Evolutionary conservation across 2,329 filamentous ascomycete genomes (phyloP).

Genomic region (Ploettnerulaceae sp.): DNA sequence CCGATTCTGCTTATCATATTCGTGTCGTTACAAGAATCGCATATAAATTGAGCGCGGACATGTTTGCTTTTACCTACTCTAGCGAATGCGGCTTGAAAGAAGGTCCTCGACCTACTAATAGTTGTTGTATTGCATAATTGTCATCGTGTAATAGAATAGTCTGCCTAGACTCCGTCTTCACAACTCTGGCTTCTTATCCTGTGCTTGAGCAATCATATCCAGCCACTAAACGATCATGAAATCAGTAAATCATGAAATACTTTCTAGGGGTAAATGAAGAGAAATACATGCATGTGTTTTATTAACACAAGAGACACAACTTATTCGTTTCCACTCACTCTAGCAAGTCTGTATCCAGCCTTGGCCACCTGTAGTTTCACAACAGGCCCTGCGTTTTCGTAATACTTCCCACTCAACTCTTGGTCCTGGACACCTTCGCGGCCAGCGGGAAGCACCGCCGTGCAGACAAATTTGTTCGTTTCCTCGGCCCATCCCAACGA

Average conservation of each 20-base stretch:
- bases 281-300: too few relatives aligned
- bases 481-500: slow-evolving; percentile 60
- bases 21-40: too few relatives aligned
- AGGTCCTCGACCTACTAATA: too few relatives aligned
- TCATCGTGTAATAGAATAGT: background rate
- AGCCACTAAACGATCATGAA: too few relatives aligned
- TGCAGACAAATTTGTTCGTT: slow-evolving; percentile 58
- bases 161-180: background rate
- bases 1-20: too few relatives aligned
- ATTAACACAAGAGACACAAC: too few relatives aligned
- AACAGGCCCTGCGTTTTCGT: slow-evolving; percentile 56
- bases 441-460: slow-evolving; percentile 57
- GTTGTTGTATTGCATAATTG: background rate
- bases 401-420: slow-evolving; percentile 61
- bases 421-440: slow-evolving; percentile 51
- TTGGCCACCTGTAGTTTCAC: slow-evolving; percentile 63
- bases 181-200: slow-evolving; percentile 22
- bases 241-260: too few relatives aligned
- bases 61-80: too few relatives aligned
- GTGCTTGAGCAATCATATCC: slow-evolving; percentile 50
- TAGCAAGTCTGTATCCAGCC: slow-evolving; percentile 53
- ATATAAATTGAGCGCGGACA: too few relatives aligned
- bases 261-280: too few relatives aligned
- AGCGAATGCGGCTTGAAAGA: too few relatives aligned
- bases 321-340: too few relatives aligned